Evolutionary conservation across 768 basidiomycete species (phyloP), one percentile per base, ranked within the genome.

Genomic region (Termitomyces sp.): DNA sequence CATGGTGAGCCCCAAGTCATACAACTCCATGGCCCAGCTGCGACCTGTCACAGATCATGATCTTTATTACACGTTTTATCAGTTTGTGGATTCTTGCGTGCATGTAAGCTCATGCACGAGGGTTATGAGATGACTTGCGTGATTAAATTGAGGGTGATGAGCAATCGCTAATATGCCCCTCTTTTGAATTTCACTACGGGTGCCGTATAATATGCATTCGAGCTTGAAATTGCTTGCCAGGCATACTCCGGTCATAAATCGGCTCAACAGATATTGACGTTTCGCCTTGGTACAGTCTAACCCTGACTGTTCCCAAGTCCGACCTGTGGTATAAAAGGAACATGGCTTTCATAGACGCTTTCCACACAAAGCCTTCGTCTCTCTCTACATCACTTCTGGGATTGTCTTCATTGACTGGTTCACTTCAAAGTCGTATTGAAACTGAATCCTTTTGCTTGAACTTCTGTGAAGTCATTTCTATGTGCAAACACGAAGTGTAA

Each of bases 401-500:
- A 39, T 3, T 18, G 20, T 24, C 13, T 46, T 33, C 31, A 34
- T 29, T 55, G 6, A 31, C 28, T 22, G 24, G 9, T 41, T 31
- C 26, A 20, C 29, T 37, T 10, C 34, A 33, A n/a, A 41, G 45
- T 24, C 49, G 4, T 10, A 48, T 34, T 41, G 34, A 26, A n/a
- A n/a, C 29, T 29, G 29, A 6, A n/a, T 13, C 6, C 50, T 26
- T 24, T 13, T 20, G 31, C 50, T 36, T 33, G 15, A 18, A 50
- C 54, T 52, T 56, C 29, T 33, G 50, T 22, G 36, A 37, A 24
- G 34, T 45, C n/a, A 18, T n/a, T 47, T 28, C 39, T 41, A 75
- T 75, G 74, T 75, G 74, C 67, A 69, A 69, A 54, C 72, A 75
- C 65, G 70, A 73, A 68, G 69, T 75, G 74, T 75, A 56, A 62